Evolutionary conservation across 192 early-diverging fungal genomes (phyloP).

Genomic region (Podochytrium sp.): DNA sequence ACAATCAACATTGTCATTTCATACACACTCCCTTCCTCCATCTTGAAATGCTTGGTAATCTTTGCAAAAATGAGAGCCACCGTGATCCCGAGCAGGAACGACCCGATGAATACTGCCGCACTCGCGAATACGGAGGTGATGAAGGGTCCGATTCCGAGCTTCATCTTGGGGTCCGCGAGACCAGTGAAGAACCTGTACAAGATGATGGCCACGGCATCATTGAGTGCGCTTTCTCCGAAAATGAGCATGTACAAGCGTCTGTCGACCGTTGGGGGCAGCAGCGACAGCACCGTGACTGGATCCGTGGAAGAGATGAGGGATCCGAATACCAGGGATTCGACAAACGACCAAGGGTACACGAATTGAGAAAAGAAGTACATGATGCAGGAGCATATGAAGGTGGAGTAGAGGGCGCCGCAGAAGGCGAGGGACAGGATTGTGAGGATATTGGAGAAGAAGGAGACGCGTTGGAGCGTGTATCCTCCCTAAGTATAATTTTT

Average conservation of each 20-base stretch:
- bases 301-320: slow-evolving; percentile 65
- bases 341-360: slow-evolving; percentile 51
- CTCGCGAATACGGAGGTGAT: slow-evolving; percentile 48
- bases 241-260: slow-evolving; percentile 63
- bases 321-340: slow-evolving; percentile 64
- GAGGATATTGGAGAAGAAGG: slow-evolving; percentile 59
- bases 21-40: slow-evolving; percentile 48
- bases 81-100: slow-evolving; percentile 49
- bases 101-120: slow-evolving; percentile 60
- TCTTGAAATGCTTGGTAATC: slow-evolving; percentile 62
- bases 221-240: slow-evolving; percentile 67
- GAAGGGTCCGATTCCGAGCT: slow-evolving; percentile 50
- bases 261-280: slow-evolving; percentile 60
- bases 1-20: slow-evolving; percentile 63
- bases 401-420: slow-evolving; percentile 60
- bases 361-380: slow-evolving; percentile 62
- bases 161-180: slow-evolving; percentile 54
- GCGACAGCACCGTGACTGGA: slow-evolving; percentile 63
- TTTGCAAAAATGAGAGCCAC: slow-evolving; percentile 56
- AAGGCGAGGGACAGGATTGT: slow-evolving; percentile 59
- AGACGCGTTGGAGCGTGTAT: slow-evolving; percentile 52
- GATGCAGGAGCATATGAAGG: slow-evolving; percentile 56
- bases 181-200: slow-evolving; percentile 64
- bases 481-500: slow-evolving; percentile 54
- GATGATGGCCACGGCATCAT: slow-evolving; percentile 67